Evolutionary conservation across 345 rosid species (phyloP).

Genomic region (Streptanthus diversifolius): DNA sequence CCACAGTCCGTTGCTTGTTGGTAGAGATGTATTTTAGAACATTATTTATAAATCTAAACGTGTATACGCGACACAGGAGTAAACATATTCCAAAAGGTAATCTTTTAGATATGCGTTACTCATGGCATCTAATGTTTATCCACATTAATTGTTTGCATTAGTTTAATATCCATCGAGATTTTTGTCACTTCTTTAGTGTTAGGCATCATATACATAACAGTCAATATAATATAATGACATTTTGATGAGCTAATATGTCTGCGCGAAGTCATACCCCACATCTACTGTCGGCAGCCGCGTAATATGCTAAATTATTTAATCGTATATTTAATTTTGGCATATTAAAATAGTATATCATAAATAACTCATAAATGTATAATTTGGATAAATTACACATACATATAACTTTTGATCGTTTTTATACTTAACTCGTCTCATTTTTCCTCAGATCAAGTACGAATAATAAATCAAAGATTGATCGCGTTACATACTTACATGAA

Average conservation of each 20-base stretch:
- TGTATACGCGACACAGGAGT: no score
- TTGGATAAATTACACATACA: neutral
- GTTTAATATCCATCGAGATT: neutral
- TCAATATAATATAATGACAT: neutral
- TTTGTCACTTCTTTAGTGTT: slow-evolving; percentile 4
- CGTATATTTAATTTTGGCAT: neutral
- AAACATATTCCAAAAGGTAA: no score
- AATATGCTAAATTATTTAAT: neutral
- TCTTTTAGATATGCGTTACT: no score
- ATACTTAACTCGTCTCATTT: neutral
- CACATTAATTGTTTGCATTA: slow-evolving; percentile 5
- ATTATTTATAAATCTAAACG: no score
- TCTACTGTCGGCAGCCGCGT: slow-evolving; percentile 23
- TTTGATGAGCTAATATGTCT: slow-evolving; percentile 5
- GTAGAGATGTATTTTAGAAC: no score
- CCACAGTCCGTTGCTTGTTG: no score
- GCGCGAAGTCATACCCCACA: slow-evolving; percentile 18
- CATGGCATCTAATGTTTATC: neutral
- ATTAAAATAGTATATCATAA: neutral
- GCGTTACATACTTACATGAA: neutral
- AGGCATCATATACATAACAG: neutral
- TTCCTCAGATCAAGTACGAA: neutral
- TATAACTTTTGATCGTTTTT: neutral
- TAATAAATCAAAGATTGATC: neutral
- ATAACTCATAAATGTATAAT: neutral